These are phyloP conservation scores for Gastrolobium bilobum DNA, from an alignment of 306 rosid genomes.

Conservation along the genomic window DNA sequence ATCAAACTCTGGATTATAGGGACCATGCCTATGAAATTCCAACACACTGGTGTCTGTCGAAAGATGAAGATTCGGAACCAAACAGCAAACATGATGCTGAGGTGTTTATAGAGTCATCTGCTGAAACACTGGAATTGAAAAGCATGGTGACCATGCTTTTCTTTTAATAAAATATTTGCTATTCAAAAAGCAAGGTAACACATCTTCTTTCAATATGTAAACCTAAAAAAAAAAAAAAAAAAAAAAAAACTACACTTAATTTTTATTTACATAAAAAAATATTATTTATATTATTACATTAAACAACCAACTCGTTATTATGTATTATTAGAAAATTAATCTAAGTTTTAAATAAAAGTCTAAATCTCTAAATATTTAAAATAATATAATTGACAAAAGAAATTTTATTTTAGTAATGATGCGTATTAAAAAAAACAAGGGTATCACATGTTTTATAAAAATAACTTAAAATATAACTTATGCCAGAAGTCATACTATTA, in stretches of 20 bases:
- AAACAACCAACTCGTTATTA: no score
- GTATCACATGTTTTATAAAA: background rate
- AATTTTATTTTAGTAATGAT: background rate
- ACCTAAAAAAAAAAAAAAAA: no score
- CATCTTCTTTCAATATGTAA: no score
- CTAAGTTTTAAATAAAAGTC: background rate
- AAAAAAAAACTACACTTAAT: no score
- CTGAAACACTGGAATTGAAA: slow-evolving; percentile 62
- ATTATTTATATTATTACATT: no score
- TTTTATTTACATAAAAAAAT: no score
- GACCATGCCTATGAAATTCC: slow-evolving; percentile 68
- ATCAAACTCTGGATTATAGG: slow-evolving; percentile 34
- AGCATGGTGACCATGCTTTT: background rate
- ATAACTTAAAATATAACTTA: background rate
- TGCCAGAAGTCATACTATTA: slow-evolving; percentile 19
- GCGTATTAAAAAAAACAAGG: background rate
- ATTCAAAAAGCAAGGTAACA: no score
- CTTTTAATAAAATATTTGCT: no score
- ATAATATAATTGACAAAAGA: background rate
- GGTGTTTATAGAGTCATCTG: slow-evolving; percentile 53
- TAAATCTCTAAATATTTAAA: background rate
- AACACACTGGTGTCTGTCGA: slow-evolving; percentile 61
- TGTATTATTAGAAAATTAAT: no score
- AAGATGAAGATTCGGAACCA: slow-evolving; percentile 45
- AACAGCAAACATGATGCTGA: slow-evolving; percentile 58